Evolutionary conservation across 208 protist species (phyloP).

Genomic region (Acanthamoeba healyi): DNA sequence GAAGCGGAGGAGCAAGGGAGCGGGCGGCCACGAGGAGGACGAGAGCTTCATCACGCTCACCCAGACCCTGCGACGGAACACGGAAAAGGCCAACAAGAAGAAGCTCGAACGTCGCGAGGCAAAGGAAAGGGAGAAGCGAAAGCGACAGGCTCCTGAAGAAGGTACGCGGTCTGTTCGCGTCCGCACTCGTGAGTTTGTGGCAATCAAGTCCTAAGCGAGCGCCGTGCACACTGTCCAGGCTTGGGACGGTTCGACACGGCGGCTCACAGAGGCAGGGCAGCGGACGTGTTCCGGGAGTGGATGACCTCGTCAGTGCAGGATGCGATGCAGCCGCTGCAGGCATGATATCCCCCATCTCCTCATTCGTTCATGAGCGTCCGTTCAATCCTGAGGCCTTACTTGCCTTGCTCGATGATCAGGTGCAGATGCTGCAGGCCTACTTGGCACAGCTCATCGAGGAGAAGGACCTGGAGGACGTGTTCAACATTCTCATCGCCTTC

Average conservation of each 20-base stretch:
- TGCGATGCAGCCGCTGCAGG: neutral
- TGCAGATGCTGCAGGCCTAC: neutral
- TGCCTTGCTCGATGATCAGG: too few species aligned
- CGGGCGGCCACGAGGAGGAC: neutral
- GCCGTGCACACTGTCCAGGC: neutral
- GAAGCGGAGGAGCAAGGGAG: slow-evolving; percentile 11
- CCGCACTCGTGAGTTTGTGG: neutral
- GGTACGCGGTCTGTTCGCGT: neutral
- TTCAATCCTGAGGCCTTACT: too few species aligned
- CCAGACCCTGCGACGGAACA: slow-evolving; percentile 25
- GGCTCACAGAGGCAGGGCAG: neutral
- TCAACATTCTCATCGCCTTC: neutral
- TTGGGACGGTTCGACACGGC: neutral
- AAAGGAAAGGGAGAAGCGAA: neutral
- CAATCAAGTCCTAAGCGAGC: neutral
- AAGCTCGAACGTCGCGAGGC: neutral
- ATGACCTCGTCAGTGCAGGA: neutral
- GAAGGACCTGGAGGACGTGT: slow-evolving; percentile 14
- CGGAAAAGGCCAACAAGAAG: neutral
- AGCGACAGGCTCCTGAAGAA: neutral
- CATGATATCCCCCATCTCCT: neutral
- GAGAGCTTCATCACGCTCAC: slow-evolving; percentile 7
- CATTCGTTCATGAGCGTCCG: too few species aligned
- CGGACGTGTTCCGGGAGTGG: slow-evolving; percentile 21
- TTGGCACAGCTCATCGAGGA: neutral